Base-by-base conservation (phyloP, 1,139 yeast genomes). In the Eremothecium sinecaudum region DNA sequence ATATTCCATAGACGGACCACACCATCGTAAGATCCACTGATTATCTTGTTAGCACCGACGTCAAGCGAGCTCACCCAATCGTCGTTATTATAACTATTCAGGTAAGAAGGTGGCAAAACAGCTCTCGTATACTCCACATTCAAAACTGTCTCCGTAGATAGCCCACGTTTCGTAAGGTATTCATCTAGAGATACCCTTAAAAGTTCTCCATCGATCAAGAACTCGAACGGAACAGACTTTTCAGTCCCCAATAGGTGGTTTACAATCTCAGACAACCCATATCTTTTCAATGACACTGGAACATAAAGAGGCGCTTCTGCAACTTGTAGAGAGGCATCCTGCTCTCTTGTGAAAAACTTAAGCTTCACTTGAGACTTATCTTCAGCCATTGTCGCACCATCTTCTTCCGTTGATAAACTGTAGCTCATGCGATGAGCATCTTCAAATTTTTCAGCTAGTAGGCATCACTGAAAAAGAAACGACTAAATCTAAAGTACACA, bases 11-110 rank as follows among this genome's bases (percentile, higher is more conserved):
- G 75, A 47, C 97, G 72, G 16, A 90, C 94, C 27, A 87, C 73
- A 43, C 97, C 97, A 57, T 90, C 98, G 53, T 87, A 90, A 1
- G 94, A 77, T 16, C 98, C 98, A 8, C 93, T 76, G 35, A 86
- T 67, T 36, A 87, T 81, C 49, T 73, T 70, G 46, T 65, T 62
- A 31, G 49, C 46, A 28, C 53, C 45, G 23, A 56, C 53, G 41
- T 59, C 64, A 29, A 87, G 69, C 1, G 93, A 71, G 7, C 95
- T 81, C 21, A 92, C 75, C 99, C 99, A 90, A 61, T 90, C 99
- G 45, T 87, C 95, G 53, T 87, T 87, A 50, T 79, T 74, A 60
- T 79, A 90, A 32, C 94, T 79, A 8, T 94, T 86, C 44, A 86
- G 66, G 53, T 75, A 87, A 25, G 90, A 77, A 10, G 99, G 99